Conservation (phyloP, 169 alveolate species). For the Prorocentrum cordatum region DNA sequence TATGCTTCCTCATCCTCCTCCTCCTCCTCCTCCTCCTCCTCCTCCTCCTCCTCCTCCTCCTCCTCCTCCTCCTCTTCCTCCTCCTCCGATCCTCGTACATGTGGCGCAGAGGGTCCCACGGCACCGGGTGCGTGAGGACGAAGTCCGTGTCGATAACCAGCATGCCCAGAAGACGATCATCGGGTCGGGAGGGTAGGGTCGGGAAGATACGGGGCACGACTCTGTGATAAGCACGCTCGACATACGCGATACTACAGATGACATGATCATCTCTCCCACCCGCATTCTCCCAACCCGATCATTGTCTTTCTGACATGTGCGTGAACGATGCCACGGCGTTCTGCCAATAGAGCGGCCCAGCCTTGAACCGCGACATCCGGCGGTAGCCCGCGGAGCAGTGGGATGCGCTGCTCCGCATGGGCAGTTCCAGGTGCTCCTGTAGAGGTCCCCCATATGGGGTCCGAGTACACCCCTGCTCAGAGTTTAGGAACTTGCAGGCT, state of each 20-base stretch:
- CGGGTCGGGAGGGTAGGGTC: neutral
- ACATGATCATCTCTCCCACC: neutral
- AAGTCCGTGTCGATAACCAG: neutral
- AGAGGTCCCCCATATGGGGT: too few species aligned
- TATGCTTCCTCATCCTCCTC: too few species aligned
- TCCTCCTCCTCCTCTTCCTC: too few species aligned
- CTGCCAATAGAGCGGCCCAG: conserved; percentile 8
- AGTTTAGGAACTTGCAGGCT: too few species aligned
- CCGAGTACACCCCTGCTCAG: too few species aligned
- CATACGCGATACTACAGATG: neutral
- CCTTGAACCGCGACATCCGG: neutral
- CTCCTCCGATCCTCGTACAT: neutral
- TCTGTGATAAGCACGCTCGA: neutral
- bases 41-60: too few species aligned
- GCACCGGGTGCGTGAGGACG: neutral
- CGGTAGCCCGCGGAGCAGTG: conserved; percentile 1
- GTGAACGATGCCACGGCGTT: neutral
- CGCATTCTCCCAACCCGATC: neutral
- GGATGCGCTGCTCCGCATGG: too few species aligned
- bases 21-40: too few species aligned
- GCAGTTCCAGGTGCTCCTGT: too few species aligned
- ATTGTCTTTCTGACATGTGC: too few species aligned
- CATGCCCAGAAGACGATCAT: neutral
- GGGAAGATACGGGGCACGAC: neutral
- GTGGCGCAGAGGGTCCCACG: neutral